Percentiles rank a stretch among this genome's conserved stretches.
These are phyloP conservation scores for Aaosphaeria arxii DNA, from an alignment of 2,329 filamentous ascomycete genomes.

Conservation along the genomic window DNA sequence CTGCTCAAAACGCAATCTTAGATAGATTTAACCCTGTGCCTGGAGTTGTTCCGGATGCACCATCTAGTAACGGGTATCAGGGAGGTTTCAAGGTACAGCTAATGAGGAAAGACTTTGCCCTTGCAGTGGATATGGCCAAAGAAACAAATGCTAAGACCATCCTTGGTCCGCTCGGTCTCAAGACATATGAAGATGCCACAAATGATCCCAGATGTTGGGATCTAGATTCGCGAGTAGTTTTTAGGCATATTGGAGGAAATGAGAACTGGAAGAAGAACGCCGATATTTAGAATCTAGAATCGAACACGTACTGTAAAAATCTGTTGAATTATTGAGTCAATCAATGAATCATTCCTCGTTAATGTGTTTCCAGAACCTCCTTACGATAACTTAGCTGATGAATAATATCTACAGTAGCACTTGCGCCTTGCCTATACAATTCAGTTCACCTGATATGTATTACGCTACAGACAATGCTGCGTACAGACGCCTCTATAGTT, in stretches of 20 bases:
- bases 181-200: conserved; percentile 34
- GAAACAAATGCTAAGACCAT: neutral
- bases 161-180: neutral
- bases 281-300: too few species aligned
- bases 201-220: conserved; percentile 47
- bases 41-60: conserved; percentile 41
- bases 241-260: conserved; percentile 45
- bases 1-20: conserved; percentile 44
- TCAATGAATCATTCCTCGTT: too few species aligned
- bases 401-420: too few species aligned
- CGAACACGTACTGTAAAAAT: too few species aligned
- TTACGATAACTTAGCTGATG: too few species aligned
- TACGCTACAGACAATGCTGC: too few species aligned
- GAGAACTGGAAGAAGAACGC: too few species aligned
- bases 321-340: too few species aligned
- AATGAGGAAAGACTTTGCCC: conserved; percentile 54
- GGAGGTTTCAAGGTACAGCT: conserved; percentile 54
- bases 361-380: too few species aligned
- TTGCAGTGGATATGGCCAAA: conserved; percentile 42
- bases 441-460: too few species aligned
- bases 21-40: conserved; percentile 38
- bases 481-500: too few species aligned
- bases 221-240: conserved; percentile 53
- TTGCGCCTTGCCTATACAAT: too few species aligned
- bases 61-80: conserved; percentile 42